Conservation (phyloP, 768 basidiomycete genomes). For the Termitomyces sp. region DNA sequence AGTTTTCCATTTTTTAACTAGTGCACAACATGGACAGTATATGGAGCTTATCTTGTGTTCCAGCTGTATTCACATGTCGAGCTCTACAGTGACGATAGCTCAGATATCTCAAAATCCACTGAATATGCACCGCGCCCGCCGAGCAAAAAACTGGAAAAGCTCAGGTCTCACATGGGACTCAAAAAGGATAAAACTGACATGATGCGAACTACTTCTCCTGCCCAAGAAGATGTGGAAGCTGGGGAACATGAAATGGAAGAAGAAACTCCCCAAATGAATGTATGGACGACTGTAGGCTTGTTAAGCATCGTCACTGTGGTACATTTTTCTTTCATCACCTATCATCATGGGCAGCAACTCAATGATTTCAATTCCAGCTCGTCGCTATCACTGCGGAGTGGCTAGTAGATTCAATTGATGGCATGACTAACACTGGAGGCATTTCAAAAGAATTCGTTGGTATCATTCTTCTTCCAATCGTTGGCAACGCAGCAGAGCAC, state of each 20-base stretch:
- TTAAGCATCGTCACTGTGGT: constrained; percentile 64
- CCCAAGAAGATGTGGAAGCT: constrained; percentile 6
- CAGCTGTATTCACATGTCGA: constrained; percentile 73
- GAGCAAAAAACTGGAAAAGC: not conserved
- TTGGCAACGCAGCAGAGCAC: constrained; percentile 91
- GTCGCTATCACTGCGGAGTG: constrained; percentile 65
- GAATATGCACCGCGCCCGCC: constrained; percentile 21
- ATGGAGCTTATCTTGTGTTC: constrained; percentile 72
- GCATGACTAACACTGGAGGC: constrained; percentile 50
- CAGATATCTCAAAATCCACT: constrained; percentile 30
- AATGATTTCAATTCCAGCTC: constrained; percentile 40
- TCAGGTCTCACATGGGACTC: no score
- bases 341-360: not conserved
- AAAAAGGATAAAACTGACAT: no score
- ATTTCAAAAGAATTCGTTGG: constrained; percentile 85
- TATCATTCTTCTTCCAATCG: constrained; percentile 82
- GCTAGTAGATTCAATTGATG: constrained; percentile 81
- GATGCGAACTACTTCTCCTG: constrained; percentile 3
- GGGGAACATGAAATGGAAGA: constrained; percentile 31
- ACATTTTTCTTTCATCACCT: constrained; percentile 16
- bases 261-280: constrained; percentile 53
- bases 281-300: constrained; percentile 49
- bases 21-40: constrained; percentile 48
- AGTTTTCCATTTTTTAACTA: constrained; percentile 35
- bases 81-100: constrained; percentile 55